Conservation (phyloP, 1,284 basidiomycete species). For the Calocybe gambosa region DNA sequence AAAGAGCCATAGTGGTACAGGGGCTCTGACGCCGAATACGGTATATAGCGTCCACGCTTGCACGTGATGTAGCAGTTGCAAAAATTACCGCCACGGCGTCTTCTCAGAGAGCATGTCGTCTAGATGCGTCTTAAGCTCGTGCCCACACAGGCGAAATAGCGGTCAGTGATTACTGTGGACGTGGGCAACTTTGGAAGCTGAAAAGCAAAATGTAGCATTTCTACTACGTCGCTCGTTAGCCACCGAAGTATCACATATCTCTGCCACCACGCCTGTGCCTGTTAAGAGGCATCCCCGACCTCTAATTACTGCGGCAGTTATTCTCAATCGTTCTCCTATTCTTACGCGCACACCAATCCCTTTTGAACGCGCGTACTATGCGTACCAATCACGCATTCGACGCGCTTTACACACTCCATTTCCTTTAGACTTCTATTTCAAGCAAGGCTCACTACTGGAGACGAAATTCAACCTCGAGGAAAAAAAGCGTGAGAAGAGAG, state of each 20-base stretch:
- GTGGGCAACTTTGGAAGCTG: not conserved
- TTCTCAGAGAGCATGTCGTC: constrained; percentile 26
- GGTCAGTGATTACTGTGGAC: constrained; percentile 18
- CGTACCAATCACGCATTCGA: constrained; percentile 80
- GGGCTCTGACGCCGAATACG: not conserved
- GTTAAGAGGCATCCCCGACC: constrained; percentile 26
- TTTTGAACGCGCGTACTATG: constrained; percentile 83
- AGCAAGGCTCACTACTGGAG: constrained; percentile 84
- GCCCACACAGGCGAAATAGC: constrained; percentile 23
- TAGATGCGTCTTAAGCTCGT: constrained; percentile 27
- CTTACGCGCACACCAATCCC: constrained; percentile 71
- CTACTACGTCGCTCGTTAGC: constrained; percentile 26
- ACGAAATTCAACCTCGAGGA: constrained; percentile 76
- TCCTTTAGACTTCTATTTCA: constrained; percentile 92
- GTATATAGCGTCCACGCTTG: constrained; percentile 16
- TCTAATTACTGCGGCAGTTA: constrained; percentile 47
- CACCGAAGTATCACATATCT: constrained; percentile 25
- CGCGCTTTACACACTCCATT: constrained; percentile 87
- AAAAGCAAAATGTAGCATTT: not conserved
- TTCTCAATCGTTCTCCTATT: constrained; percentile 83
- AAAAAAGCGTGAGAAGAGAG: constrained; percentile 58
- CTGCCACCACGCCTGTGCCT: constrained; percentile 15
- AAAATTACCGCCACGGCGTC: too few species aligned
- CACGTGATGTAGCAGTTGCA: not conserved
- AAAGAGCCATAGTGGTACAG: constrained; percentile 59